phyloP scores from a whole-genome alignment of 2,329 filamentous ascomycete species.

The Colletotrichum plurivorum region DNA sequence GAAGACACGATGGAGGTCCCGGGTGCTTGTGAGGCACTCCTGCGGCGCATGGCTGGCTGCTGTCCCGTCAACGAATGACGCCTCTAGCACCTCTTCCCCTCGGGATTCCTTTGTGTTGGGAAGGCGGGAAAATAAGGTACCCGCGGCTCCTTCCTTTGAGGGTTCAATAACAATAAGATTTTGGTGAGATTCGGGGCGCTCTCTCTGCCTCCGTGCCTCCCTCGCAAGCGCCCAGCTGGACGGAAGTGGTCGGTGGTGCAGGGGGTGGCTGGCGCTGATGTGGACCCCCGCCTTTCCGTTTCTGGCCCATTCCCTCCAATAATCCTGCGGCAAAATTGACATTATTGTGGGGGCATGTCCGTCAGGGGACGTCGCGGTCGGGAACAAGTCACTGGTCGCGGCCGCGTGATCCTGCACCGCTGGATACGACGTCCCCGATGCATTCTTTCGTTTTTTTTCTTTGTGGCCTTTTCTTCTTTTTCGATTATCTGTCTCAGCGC shows the following conservation, averaged over 20 bases:
- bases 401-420: no score
- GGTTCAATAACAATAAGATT: not conserved
- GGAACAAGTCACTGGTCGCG: constrained; percentile 8
- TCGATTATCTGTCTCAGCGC: constrained; percentile 30
- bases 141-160: not conserved
- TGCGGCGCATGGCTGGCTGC: constrained; percentile 20
- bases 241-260: constrained; percentile 31
- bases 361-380: constrained; percentile 12
- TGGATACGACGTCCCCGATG: no score
- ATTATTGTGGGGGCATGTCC: constrained; percentile 24
- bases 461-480: no score
- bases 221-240: not conserved
- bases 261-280: constrained; percentile 32
- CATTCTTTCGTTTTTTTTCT: no score
- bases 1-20: constrained; percentile 13
- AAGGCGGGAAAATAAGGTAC: not conserved
- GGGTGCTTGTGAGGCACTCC: not conserved
- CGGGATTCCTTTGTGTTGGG: constrained; percentile 10
- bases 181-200: not conserved
- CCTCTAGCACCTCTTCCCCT: not conserved
- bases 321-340: constrained; percentile 20
- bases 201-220: not conserved
- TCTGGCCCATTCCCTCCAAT: constrained; percentile 11
- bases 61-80: constrained; percentile 16
- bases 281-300: constrained; percentile 22